Evolutionary conservation across 1,139 yeast genomes (phyloP), one percentile per base, ranked within the genome.

Genomic region (Hyphopichia khmerensis): DNA sequence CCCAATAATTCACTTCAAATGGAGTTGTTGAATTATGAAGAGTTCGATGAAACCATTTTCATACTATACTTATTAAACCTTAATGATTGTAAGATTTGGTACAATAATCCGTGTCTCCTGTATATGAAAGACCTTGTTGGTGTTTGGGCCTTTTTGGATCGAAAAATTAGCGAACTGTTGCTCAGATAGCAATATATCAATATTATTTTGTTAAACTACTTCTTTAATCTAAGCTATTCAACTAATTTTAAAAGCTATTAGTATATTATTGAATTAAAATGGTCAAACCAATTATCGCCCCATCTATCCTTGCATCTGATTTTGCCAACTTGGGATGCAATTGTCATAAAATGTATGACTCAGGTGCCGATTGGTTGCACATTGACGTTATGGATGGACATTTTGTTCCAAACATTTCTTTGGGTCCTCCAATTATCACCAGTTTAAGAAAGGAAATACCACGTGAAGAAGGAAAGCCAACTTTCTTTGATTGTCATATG

Each of bases 331-430:
- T 91, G 50, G 97, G 96, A 40, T 80, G 89, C 52, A 93, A 90
- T 50, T 89, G 97, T 65, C 87, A 85, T 60, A 75, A 78, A 45
- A 86, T 91, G 68, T 82, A 88, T 53, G 80, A 82, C 48, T 75
- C 84, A 39, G 72, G 72, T 32, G 96, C 96, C 31, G 96, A 93
- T 56, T 93, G 99, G 99, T 81, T 95, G 49, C 99, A 93, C 65
- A 82, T 93, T 43, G 99, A 93, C 65, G 95, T 93, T 40, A 93
- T 93, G 99, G 99, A 93, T 64, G 98, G 99, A 43, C 93, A 93
- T 67, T 93, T 93, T 65, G 99, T 95, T 39, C 99, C 99, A 52
- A 93, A 95, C 69, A 85, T 93, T 55, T 84, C 97, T 5, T 75
- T 93, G 60, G 99, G 99, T 14, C 89, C 96, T 36, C 96, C 96